Base-by-base conservation (phyloP, 768 basidiomycete genomes). In the Lactifluus pinguis region DNA sequence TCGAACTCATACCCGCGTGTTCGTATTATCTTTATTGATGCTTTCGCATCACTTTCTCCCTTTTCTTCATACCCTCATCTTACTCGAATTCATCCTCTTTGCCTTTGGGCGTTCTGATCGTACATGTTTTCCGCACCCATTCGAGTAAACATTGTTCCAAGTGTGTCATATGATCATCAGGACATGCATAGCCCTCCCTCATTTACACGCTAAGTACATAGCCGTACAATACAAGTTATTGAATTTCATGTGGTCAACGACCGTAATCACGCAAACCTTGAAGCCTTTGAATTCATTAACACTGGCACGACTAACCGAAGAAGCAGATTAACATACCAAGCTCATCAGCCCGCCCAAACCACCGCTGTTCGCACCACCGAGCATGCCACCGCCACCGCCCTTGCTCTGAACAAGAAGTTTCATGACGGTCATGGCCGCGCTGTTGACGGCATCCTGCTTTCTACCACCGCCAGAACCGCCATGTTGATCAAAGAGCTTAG, bases 381-480 rank as follows among this genome's bases (percentile, higher is more conserved):
- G 75, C 1, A 74, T 70, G 32, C 71, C 75, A 29, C 71, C 75
- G 30, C 72, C 74, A 64, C 77, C 77, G 66, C 84, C 76, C 72
- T 86, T 84, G 45, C 80, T 83, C 69, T 88, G 83, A 6, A 90
- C 82, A 48, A 92, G 69, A 44, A 93, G 75, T 75, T 94, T 92
- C 81, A 91, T 85, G 59, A 89, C 82, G 0, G 87, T 92, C 83
- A 86, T 85, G 3, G 86, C 90, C 49, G 92, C 92, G 13, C 87
- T 81, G 60, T 88, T 90, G 68, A 95, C 83, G 9, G 85, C 85
- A 67, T 92, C 89, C 68, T 95, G 92, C 74, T 89, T 90, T 69
- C 79, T 79, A 10, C 86, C 84, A 11, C 81, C 79, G 4, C 83
- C 75, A 4, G 81, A 79, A 8, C 83, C 83, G 19, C 86, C 87